Conservation (phyloP, 345 rosid species). For the Murraya koenigii region DNA sequence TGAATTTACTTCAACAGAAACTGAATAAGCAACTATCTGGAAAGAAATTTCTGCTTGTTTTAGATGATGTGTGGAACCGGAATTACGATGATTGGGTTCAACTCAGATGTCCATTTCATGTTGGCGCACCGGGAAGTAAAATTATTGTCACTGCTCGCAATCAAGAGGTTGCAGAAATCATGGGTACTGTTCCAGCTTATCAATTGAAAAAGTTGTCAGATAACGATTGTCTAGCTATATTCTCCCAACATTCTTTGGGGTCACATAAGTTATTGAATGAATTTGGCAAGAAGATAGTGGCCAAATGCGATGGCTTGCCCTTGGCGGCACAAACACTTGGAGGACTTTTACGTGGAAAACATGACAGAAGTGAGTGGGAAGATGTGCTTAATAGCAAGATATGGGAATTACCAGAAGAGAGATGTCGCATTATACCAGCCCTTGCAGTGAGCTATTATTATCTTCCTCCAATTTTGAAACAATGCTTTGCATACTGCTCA, state of each 20-base stretch:
- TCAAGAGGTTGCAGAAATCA: neutral
- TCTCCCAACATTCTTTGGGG: neutral
- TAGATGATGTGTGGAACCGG: conserved; percentile 24
- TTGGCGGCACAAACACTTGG: neutral
- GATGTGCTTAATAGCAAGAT: neutral
- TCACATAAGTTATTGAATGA: neutral
- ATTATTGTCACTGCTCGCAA: neutral
- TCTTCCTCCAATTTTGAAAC: neutral
- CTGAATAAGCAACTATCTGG: no score
- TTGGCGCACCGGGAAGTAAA: neutral
- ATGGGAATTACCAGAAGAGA: neutral
- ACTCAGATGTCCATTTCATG: neutral
- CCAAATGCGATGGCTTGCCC: neutral
- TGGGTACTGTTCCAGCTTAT: neutral
- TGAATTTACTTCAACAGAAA: neutral
- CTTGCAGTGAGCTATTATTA: neutral
- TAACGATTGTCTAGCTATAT: neutral
- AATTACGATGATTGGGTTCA: neutral
- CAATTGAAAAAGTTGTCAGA: neutral
- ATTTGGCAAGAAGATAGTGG: neutral
- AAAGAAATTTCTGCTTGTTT: conserved; percentile 17
- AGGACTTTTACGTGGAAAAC: neutral
- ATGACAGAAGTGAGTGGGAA: neutral
- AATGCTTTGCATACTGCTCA: conserved; percentile 8
- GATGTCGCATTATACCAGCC: neutral